These are phyloP conservation scores for Imleria badia DNA, from an alignment of 768 basidiomycete genomes.

Conservation along the genomic window DNA sequence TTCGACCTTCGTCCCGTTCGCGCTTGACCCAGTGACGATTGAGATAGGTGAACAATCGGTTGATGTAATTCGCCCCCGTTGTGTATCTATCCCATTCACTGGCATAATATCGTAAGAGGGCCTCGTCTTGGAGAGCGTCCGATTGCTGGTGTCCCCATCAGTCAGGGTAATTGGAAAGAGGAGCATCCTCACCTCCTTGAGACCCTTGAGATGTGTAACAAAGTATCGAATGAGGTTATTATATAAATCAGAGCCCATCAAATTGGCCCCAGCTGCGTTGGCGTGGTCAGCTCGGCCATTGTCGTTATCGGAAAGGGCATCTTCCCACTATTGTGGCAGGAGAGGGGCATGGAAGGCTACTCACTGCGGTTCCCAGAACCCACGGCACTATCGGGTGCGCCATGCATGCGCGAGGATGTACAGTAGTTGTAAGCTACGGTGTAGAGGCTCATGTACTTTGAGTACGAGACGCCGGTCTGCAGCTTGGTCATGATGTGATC, in stretches of 20 bases:
- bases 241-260: slow-evolving; percentile 98
- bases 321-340: slow-evolving; percentile 21
- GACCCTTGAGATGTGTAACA: slow-evolving; percentile 68
- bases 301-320: slow-evolving; percentile 24
- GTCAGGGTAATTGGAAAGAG: slow-evolving; percentile 10
- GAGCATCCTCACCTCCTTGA: slow-evolving; percentile 55
- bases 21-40: slow-evolving; percentile 99
- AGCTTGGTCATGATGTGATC: slow-evolving; percentile 93
- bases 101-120: slow-evolving; percentile 87
- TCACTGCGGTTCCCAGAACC: slow-evolving; percentile 54
- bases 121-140: slow-evolving; percentile 81
- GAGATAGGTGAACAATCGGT: slow-evolving; percentile 95
- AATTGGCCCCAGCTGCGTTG: slow-evolving; percentile 75
- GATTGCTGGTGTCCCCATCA: slow-evolving; percentile 51
- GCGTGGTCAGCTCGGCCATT: slow-evolving; percentile 18
- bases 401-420: slow-evolving; percentile 80
- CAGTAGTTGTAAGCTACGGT: slow-evolving; percentile 99
- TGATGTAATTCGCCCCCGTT: slow-evolving; percentile 95
- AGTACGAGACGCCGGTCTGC: slow-evolving; percentile 85
- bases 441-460: slow-evolving; percentile 85
- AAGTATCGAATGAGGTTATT: slow-evolving; percentile 94
- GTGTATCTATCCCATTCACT: slow-evolving; percentile 96
- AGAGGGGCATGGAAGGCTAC: slow-evolving; percentile 26
- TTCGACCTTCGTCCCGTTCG: slow-evolving; percentile 95
- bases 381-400: slow-evolving; percentile 36